Evolutionary conservation across 805 yeast species (phyloP).

Genomic region (Saccharomycopsis vini): DNA sequence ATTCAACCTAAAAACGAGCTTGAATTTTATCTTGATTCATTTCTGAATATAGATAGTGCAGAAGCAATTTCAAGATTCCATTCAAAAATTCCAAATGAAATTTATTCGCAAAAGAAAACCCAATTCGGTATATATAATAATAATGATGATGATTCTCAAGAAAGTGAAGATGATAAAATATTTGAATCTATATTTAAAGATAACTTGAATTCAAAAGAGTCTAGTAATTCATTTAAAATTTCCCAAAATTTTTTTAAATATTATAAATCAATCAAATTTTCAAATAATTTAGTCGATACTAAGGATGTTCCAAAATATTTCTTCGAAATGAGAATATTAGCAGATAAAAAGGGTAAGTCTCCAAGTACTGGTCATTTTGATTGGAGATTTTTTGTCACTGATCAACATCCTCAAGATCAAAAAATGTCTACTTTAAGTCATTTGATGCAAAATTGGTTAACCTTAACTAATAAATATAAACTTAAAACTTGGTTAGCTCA

Average conservation of each 20-base stretch:
- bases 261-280: constrained; percentile 5
- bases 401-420: constrained; percentile 29
- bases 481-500: constrained; percentile 55
- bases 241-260: constrained; percentile 3
- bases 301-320: constrained; percentile 13
- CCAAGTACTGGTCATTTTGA: constrained; percentile 37
- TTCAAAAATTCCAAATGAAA: neutral
- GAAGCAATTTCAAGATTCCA: constrained; percentile 2
- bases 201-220: neutral
- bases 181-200: constrained; percentile 3
- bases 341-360: constrained; percentile 4
- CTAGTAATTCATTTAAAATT: neutral
- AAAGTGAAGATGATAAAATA: neutral
- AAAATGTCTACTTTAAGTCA: constrained; percentile 27
- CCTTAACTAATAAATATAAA: constrained; percentile 37
- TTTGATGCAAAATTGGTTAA: constrained; percentile 41
- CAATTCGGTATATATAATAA: neutral
- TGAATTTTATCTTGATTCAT: constrained; percentile 8
- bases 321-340: constrained; percentile 8
- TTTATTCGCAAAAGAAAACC: neutral
- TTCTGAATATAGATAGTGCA: constrained; percentile 8
- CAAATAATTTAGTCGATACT: constrained; percentile 2
- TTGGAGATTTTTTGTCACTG: constrained; percentile 49
- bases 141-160: neutral
- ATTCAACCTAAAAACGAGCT: constrained; percentile 2